Percentiles rank a stretch among this genome's conserved stretches.
Conservation (phyloP, 805 yeast species). For the Wickerhamomyces rabaulensis region DNA sequence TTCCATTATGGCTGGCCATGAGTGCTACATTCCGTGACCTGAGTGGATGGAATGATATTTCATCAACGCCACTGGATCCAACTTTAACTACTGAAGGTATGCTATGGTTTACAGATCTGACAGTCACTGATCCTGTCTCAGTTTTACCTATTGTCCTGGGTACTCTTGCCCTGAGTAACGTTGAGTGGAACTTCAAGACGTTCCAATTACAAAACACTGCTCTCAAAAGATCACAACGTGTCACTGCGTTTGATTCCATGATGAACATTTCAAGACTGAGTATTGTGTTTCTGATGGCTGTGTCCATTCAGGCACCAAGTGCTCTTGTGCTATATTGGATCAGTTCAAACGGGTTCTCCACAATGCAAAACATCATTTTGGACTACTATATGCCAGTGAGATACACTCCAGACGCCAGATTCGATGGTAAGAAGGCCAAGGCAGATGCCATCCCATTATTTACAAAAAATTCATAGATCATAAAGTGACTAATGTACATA, state of each 20-base stretch:
- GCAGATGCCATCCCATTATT: slow-evolving; percentile 8
- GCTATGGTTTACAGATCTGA: slow-evolving; percentile 56
- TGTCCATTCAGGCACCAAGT: slow-evolving; percentile 81
- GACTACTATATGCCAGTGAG: slow-evolving; percentile 36
- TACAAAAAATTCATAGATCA: slow-evolving; percentile 3
- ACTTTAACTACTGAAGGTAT: slow-evolving; percentile 49
- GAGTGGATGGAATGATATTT: slow-evolving; percentile 48
- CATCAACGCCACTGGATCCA: slow-evolving; percentile 42
- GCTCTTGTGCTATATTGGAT: slow-evolving; percentile 87
- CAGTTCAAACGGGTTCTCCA: slow-evolving; percentile 73
- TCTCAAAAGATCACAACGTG: slow-evolving; percentile 39
- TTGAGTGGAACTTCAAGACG: slow-evolving; percentile 77
- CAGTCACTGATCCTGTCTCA: slow-evolving; percentile 55
- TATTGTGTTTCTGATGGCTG: slow-evolving; percentile 74
- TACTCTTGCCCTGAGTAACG: slow-evolving; percentile 62
- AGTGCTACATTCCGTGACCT: slow-evolving; percentile 70
- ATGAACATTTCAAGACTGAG: slow-evolving; percentile 70
- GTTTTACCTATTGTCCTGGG: slow-evolving; percentile 72
- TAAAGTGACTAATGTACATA: background rate
- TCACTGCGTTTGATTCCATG: slow-evolving; percentile 57
- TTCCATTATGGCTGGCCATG: slow-evolving; percentile 83
- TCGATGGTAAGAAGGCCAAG: slow-evolving; percentile 4
- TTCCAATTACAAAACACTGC: slow-evolving; percentile 37
- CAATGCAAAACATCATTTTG: slow-evolving; percentile 67
- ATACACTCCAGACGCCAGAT: slow-evolving; percentile 10